These are phyloP conservation scores for Parachlorella kessleri DNA, from an alignment of 139 green algal genomes.

Conservation along the genomic window DNA sequence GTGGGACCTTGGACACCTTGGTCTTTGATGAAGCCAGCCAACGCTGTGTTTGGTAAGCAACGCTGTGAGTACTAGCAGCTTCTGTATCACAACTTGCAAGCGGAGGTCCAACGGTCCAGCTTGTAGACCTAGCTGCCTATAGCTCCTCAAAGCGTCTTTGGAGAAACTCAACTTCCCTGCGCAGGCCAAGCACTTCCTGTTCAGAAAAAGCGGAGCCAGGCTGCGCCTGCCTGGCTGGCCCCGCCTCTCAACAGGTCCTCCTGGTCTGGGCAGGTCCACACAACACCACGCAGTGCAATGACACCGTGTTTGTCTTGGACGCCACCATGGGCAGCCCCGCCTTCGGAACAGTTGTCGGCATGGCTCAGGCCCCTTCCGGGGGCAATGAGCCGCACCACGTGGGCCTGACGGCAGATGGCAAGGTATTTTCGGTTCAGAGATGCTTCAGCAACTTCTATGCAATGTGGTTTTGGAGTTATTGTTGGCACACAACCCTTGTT, in stretches of 20 bases:
- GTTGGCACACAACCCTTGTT: no score
- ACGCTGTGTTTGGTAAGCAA: not conserved
- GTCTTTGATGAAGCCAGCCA: not conserved
- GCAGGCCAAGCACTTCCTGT: no score
- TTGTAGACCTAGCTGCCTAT: no score
- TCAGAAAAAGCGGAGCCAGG: no score
- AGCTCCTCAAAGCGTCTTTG: no score
- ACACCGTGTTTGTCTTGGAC: constrained; percentile 1
- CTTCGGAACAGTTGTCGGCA: not conserved
- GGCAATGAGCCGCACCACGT: constrained; percentile 14
- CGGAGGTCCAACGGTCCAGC: no score
- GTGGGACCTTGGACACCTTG: not conserved
- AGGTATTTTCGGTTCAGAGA: not conserved
- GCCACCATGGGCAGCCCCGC: not conserved
- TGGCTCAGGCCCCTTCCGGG: not conserved
- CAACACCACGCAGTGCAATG: not conserved
- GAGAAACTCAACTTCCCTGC: not conserved
- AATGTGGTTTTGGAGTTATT: not conserved
- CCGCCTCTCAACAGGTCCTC: no score
- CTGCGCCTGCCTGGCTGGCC: no score
- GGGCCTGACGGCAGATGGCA: not conserved
- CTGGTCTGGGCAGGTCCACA: not conserved
- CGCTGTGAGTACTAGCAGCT: no score
- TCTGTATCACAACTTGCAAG: no score
- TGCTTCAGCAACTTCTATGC: not conserved